Evolutionary conservation across 2,329 filamentous ascomycete genomes (phyloP).

Genomic region (Xylariaceae sp.): DNA sequence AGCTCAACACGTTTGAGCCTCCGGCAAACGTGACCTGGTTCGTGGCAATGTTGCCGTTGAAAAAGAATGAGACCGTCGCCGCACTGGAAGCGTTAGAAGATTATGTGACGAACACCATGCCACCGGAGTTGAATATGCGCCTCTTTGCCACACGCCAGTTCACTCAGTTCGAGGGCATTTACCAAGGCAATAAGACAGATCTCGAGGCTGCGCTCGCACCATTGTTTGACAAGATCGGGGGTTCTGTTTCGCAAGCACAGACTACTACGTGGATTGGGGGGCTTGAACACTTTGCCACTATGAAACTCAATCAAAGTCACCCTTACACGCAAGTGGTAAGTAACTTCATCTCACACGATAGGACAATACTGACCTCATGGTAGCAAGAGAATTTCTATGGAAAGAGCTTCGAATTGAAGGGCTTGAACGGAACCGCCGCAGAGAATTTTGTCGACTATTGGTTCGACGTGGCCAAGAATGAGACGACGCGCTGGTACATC

Average conservation of each 20-base stretch:
- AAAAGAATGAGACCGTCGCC: constrained; percentile 29
- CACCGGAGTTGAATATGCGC: constrained; percentile 46
- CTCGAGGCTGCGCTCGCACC: constrained; percentile 39
- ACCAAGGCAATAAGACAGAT: constrained; percentile 41
- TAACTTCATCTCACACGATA: not conserved
- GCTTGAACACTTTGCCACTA: constrained; percentile 38
- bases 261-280: constrained; percentile 37
- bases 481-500: constrained; percentile 45
- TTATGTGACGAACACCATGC: constrained; percentile 38
- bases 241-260: constrained; percentile 37
- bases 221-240: constrained; percentile 39
- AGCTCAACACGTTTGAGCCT: constrained; percentile 36
- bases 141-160: constrained; percentile 41
- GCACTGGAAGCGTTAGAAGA: constrained; percentile 53
- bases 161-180: constrained; percentile 44
- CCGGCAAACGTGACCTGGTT: constrained; percentile 38
- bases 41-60: constrained; percentile 33
- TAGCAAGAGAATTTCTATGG: constrained; percentile 48
- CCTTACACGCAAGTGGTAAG: constrained; percentile 35
- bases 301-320: constrained; percentile 34
- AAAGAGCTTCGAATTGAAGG: constrained; percentile 44
- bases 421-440: constrained; percentile 40
- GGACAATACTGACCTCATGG: constrained; percentile 12
- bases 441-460: constrained; percentile 44
- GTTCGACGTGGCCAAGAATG: constrained; percentile 42